These are phyloP conservation scores for Sisymbrium altissimum DNA, from an alignment of 345 rosid species.

Conservation along the genomic window DNA sequence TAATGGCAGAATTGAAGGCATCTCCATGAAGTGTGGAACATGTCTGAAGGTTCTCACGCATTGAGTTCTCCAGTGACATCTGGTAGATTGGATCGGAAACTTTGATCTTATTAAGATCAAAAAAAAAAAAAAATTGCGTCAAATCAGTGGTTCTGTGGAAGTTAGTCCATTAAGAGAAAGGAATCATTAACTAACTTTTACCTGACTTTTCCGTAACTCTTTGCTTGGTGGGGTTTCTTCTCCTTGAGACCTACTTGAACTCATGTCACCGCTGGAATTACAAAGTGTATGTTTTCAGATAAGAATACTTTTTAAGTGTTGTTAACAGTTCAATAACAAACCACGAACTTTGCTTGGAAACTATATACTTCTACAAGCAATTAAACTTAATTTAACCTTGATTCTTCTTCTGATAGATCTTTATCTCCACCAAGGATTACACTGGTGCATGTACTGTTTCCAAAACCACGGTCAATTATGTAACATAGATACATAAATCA, in stretches of 20 bases:
- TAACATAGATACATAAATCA: background rate
- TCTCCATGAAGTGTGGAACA: slow-evolving; percentile 88
- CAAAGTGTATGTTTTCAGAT: slow-evolving; percentile 2
- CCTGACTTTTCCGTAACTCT: slow-evolving; percentile 87
- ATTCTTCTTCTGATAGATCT: slow-evolving; percentile 68
- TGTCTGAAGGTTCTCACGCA: slow-evolving; percentile 80
- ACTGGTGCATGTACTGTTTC: slow-evolving; percentile 73
- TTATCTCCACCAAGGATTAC: slow-evolving; percentile 77
- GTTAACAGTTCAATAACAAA: background rate
- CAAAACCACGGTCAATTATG: slow-evolving; percentile 1
- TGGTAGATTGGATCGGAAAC: slow-evolving; percentile 77
- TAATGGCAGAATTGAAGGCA: slow-evolving; percentile 65
- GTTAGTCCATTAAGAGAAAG: background rate
- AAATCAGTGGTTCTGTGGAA: slow-evolving; percentile 2
- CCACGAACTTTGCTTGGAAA: background rate
- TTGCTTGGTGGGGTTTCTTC: slow-evolving; percentile 65
- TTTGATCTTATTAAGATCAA: slow-evolving; percentile 48
- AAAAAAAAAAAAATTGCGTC: background rate
- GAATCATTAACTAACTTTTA: slow-evolving; percentile 14
- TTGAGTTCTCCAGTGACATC: slow-evolving; percentile 70
- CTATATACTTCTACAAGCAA: background rate
- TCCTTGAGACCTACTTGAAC: slow-evolving; percentile 59
- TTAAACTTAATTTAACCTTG: slow-evolving; percentile 49
- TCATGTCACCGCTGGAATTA: slow-evolving; percentile 61
- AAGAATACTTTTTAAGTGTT: background rate